Evolutionary conservation across 768 basidiomycete species (phyloP).

Genomic region (Trametes gibbosa): DNA sequence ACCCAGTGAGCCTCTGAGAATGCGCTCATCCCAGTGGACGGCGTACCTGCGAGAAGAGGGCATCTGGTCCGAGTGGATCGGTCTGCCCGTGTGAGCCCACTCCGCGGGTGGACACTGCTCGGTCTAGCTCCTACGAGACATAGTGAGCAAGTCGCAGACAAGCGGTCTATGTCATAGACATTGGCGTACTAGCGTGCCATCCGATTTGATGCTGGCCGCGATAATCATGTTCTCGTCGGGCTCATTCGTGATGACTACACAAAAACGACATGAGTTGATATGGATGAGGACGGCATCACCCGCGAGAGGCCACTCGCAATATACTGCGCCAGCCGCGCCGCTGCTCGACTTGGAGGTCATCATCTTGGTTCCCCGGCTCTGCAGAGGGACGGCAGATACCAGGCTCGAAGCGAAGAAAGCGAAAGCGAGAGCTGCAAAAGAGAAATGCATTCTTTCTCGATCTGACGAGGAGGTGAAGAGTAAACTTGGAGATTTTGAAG

Average conservation of each 20-base stretch:
- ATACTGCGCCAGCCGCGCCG: not conserved
- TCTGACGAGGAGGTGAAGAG: not conserved
- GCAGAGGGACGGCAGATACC: not conserved
- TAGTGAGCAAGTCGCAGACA: not conserved
- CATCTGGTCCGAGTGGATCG: conserved; percentile 21
- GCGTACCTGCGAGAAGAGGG: conserved; percentile 22
- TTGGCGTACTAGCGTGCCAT: conserved; percentile 39
- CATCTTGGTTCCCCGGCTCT: not conserved
- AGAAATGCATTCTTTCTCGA: not conserved
- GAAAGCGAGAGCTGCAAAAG: not conserved
- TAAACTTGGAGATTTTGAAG: not conserved
- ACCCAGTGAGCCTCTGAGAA: not conserved
- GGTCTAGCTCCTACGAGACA: conserved; percentile 10
- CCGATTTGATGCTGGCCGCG: conserved; percentile 37
- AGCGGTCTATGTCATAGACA: too few species aligned
- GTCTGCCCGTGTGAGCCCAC: conserved; percentile 22
- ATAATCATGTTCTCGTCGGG: conserved; percentile 43
- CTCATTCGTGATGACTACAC: conserved; percentile 49
- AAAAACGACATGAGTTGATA: too few species aligned
- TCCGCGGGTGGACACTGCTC: conserved; percentile 16
- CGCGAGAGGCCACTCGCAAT: not conserved
- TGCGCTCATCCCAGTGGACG: too few species aligned
- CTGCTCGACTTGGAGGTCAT: not conserved
- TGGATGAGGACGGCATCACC: too few species aligned
- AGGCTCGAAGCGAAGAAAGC: not conserved